Evolutionary conservation across 2,329 filamentous ascomycete species (phyloP).

Genomic region (Madurella fahalii): DNA sequence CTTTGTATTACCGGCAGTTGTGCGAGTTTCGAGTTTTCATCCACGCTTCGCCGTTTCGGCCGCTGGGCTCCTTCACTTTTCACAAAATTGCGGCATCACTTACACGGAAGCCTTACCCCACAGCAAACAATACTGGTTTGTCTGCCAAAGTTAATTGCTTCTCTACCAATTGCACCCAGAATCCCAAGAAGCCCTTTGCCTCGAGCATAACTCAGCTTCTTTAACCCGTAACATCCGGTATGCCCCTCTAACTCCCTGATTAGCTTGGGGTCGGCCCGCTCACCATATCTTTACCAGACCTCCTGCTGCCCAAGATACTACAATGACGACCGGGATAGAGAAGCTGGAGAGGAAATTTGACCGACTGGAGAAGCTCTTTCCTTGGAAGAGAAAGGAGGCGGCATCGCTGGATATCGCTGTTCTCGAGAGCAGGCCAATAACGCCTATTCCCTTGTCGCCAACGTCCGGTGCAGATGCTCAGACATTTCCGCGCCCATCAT

Average conservation of each 20-base stretch:
- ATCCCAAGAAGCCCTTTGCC: neutral
- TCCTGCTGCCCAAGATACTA: constrained; percentile 15
- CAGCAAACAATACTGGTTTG: neutral
- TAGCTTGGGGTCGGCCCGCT: neutral
- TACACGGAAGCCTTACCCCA: neutral
- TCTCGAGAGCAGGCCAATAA: neutral
- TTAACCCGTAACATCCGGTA: neutral
- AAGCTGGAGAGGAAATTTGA: constrained; percentile 49
- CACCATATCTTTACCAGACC: neutral
- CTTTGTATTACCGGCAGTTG: constrained; percentile 12
- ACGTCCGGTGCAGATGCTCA: constrained; percentile 26
- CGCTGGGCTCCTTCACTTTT: neutral
- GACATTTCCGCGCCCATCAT: constrained; percentile 50
- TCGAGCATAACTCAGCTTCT: neutral
- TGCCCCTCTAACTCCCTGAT: neutral
- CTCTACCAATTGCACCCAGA: no score
- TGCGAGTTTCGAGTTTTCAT: constrained; percentile 1
- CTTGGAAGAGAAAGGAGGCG: constrained; percentile 36
- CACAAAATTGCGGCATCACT: neutral
- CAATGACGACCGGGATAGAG: constrained; percentile 48
- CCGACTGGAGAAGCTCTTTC: constrained; percentile 50
- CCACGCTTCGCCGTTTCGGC: neutral
- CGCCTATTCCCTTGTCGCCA: constrained; percentile 2
- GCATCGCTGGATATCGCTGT: neutral
- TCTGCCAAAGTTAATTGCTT: neutral